A percentile compares a stretch with the other conserved stretches of the same genome.
These are phyloP conservation scores for Ormosia semicastrata DNA, from an alignment of 306 rosid species.

Conservation along the genomic window DNA sequence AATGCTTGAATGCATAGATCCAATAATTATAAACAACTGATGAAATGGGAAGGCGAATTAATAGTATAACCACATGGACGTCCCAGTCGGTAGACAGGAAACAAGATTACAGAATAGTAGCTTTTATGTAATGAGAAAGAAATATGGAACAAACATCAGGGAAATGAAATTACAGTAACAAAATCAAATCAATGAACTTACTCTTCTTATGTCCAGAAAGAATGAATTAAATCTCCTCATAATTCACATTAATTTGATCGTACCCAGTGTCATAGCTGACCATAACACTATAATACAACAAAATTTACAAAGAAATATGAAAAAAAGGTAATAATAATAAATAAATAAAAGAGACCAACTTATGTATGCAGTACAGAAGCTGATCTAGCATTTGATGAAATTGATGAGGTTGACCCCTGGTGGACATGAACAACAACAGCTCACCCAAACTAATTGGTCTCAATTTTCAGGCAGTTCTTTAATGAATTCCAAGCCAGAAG, in stretches of 20 bases:
- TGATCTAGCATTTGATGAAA: background rate
- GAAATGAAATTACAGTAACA: slow-evolving; percentile 20
- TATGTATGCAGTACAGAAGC: background rate
- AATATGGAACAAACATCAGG: background rate
- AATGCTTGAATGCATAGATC: background rate
- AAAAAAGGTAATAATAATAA: background rate
- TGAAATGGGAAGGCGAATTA: background rate
- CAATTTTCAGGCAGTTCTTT: slow-evolving; percentile 61
- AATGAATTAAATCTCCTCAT: slow-evolving; percentile 36
- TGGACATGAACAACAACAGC: background rate
- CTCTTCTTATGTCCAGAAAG: slow-evolving; percentile 25
- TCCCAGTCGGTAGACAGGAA: background rate
- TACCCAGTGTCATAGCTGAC: background rate
- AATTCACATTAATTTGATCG: slow-evolving; percentile 9
- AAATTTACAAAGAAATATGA: slow-evolving; percentile 8
- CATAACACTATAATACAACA: background rate
- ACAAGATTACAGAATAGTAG: background rate
- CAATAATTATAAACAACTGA: background rate
- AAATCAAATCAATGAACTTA: slow-evolving; percentile 1
- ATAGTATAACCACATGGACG: background rate
- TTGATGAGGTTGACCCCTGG: background rate
- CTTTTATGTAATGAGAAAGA: background rate
- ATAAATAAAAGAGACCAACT: background rate
- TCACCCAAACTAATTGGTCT: background rate
- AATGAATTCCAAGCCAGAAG: slow-evolving; percentile 68